Percentiles rank a stretch among this genome's conserved stretches.
phyloP scores from a whole-genome alignment of 805 yeast genomes.

The Barnettozyma siamensis region DNA sequence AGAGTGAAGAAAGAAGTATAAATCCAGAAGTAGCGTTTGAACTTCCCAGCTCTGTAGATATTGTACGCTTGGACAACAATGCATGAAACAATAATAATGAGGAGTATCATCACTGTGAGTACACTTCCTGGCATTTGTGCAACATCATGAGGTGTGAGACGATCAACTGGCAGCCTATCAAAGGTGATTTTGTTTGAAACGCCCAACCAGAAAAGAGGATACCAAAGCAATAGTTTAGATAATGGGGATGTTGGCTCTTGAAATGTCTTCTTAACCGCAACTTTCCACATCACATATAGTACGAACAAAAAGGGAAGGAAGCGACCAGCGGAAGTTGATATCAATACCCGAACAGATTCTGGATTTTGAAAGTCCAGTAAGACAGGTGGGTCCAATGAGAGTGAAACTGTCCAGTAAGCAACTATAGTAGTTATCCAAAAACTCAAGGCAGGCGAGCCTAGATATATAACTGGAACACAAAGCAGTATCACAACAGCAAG shows the following conservation, averaged over 20 bases:
- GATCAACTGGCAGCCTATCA: conserved; percentile 81
- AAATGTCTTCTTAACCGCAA: conserved; percentile 46
- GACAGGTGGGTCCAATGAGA: conserved; percentile 76
- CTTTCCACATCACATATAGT: conserved; percentile 61
- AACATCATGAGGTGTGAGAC: conserved; percentile 68
- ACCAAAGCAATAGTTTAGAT: conserved; percentile 47
- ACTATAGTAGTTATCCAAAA: conserved; percentile 56
- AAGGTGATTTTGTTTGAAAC: conserved; percentile 80
- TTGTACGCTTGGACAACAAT: conserved; percentile 68
- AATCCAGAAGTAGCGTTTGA: conserved; percentile 49
- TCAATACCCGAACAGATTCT: conserved; percentile 49
- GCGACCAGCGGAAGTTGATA: conserved; percentile 68
- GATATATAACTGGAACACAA: conserved; percentile 55
- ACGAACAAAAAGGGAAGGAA: conserved; percentile 71
- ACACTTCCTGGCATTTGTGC: conserved; percentile 73
- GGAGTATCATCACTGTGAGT: conserved; percentile 50
- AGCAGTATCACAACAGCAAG: conserved; percentile 40
- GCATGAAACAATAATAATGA: conserved; percentile 41
- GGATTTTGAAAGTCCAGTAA: conserved; percentile 47
- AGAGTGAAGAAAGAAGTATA: conserved; percentile 43
- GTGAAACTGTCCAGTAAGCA: conserved; percentile 81
- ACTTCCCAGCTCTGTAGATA: conserved; percentile 72
- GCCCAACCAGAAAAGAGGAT: conserved; percentile 78
- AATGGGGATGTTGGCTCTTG: conserved; percentile 31
- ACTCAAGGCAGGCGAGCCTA: conserved; percentile 39